Evolutionary conservation across 176 grass and related monocot species (phyloP).

Genomic region (Musa schizocarpa): DNA sequence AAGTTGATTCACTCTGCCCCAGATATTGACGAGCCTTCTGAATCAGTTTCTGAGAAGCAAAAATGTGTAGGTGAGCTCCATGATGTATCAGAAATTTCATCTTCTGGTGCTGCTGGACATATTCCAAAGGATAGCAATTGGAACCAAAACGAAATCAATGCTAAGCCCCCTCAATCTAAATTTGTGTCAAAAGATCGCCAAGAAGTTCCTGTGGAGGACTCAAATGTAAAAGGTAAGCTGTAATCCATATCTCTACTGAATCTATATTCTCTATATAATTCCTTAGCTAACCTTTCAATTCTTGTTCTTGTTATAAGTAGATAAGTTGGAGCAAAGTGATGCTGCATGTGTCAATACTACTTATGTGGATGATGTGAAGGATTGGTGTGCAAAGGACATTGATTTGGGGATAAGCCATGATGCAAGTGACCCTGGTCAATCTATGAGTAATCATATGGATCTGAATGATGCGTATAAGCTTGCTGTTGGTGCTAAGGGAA

Average conservation of each 20-base stretch:
- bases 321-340: neutral
- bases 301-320: neutral
- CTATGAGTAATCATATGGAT: conserved; percentile 31
- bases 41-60: conserved; percentile 21
- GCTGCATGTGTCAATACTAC: neutral
- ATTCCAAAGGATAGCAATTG: conserved; percentile 20
- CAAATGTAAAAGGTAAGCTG: conserved; percentile 29
- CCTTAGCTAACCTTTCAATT: neutral
- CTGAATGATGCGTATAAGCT: conserved; percentile 68
- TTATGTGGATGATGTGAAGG: neutral
- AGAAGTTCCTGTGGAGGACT: conserved; percentile 23
- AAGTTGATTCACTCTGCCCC: conserved; percentile 11
- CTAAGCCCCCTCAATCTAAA: conserved; percentile 13
- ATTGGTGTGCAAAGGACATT: conserved; percentile 14
- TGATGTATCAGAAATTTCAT: conserved; percentile 6
- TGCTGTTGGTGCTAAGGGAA: conserved; percentile 42
- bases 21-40: conserved; percentile 26
- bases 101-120: conserved; percentile 8
- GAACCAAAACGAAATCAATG: conserved; percentile 20
- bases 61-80: neutral
- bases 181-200: conserved; percentile 9
- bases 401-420: conserved; percentile 24
- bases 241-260: neutral
- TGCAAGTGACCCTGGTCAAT: conserved; percentile 28
- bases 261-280: neutral